phyloP scores from a whole-genome alignment of 1,139 yeast genomes.

The Geotrichum reessii region DNA sequence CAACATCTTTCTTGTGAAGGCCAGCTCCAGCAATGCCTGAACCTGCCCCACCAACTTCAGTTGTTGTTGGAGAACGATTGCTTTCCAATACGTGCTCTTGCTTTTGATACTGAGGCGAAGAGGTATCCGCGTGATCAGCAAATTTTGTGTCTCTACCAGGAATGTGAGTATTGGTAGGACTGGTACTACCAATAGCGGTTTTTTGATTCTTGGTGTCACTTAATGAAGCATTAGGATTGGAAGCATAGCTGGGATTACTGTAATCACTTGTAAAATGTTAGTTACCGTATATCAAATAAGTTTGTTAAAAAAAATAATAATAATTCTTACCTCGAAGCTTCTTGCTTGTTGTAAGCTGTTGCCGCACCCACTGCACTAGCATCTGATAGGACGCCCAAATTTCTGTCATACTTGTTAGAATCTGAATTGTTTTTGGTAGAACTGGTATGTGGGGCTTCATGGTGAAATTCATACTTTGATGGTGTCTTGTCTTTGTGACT shows the following conservation, averaged over 20 bases:
- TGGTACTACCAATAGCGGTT: conserved; percentile 5
- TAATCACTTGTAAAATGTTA: not conserved
- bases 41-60: conserved; percentile 16
- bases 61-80: not conserved
- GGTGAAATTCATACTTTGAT: not conserved
- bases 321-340: conserved; percentile 4
- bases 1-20: not conserved
- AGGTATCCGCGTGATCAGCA: conserved; percentile 12
- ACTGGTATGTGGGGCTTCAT: not conserved
- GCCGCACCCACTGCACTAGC: conserved; percentile 16
- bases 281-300: not conserved
- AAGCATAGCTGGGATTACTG: not conserved
- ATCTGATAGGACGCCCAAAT: conserved; percentile 11
- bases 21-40: conserved; percentile 14
- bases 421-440: conserved; percentile 11
- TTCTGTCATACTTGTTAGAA: not conserved
- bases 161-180: conserved; percentile 1
- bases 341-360: conserved; percentile 12
- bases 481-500: not conserved
- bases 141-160: conserved; percentile 10
- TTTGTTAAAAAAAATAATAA: not conserved
- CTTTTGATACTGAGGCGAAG: conserved; percentile 3
- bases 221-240: not conserved
- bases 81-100: not conserved
- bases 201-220: not conserved